A percentile compares a stretch with the other conserved stretches of the same genome.
Evolutionary conservation across 495 filamentous ascomycete genomes (phyloP).

Genomic region (Xylaria grammica): DNA sequence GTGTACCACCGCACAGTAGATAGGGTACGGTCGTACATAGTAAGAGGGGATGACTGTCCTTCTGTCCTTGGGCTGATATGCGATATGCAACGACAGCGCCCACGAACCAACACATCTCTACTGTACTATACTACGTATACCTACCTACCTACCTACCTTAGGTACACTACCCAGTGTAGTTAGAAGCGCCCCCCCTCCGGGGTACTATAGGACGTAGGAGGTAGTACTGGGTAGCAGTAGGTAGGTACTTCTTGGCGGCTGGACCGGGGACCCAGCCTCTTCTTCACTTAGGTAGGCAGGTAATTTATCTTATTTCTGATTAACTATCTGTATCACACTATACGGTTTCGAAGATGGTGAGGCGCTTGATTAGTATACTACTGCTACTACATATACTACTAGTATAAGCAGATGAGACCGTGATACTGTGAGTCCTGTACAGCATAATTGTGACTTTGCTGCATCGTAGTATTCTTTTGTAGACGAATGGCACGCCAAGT

Average conservation of each 20-base stretch:
- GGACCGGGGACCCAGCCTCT: background rate
- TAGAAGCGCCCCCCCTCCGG: slow-evolving; percentile 16
- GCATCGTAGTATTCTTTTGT: slow-evolving; percentile 10
- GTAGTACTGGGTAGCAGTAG: too few species aligned
- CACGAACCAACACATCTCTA: background rate
- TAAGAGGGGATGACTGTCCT: background rate
- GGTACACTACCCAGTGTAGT: too few species aligned
- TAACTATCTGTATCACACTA: background rate
- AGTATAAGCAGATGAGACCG: slow-evolving; percentile 3
- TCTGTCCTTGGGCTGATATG: slow-evolving; percentile 19
- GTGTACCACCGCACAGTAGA: background rate
- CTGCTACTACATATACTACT: background rate
- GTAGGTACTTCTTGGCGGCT: background rate
- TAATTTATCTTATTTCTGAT: background rate
- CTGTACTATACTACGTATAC: too few species aligned
- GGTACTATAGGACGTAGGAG: too few species aligned
- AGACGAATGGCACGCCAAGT: slow-evolving; percentile 6
- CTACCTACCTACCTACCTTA: too few species aligned
- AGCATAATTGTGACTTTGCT: slow-evolving; percentile 1
- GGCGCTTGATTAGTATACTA: too few species aligned
- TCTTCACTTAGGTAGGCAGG: too few species aligned
- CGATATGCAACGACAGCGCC: slow-evolving; percentile 4
- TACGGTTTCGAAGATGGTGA: too few species aligned
- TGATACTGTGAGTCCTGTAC: slow-evolving; percentile 2
- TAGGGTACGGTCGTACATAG: background rate